A percentile compares a stretch with the other conserved stretches of the same genome.
These are phyloP conservation scores for Serendipita indica DNA, from an alignment of 768 basidiomycete genomes.

Conservation along the genomic window DNA sequence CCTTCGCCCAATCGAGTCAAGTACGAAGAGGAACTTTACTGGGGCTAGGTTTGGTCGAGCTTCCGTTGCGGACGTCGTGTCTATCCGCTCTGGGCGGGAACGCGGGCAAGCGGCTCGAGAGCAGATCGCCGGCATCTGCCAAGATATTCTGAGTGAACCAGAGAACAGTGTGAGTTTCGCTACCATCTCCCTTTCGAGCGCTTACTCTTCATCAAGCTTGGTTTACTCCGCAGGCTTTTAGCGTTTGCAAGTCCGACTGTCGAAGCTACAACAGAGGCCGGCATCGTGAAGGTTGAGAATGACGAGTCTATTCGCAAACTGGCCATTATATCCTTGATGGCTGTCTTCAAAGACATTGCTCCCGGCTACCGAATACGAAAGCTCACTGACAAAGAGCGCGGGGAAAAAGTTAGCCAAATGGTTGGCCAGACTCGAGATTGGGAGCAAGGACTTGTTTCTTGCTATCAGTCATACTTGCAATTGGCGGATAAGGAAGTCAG, in stretches of 20 bases:
- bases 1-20: slow-evolving; percentile 14
- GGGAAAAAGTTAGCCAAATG: slow-evolving; percentile 88
- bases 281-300: slow-evolving; percentile 34
- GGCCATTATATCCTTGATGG: slow-evolving; percentile 76
- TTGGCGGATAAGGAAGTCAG: slow-evolving; percentile 76
- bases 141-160: slow-evolving; percentile 87
- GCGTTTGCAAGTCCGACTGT: background rate
- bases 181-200: slow-evolving; percentile 10
- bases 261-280: background rate
- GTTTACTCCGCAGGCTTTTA: slow-evolving; percentile 74
- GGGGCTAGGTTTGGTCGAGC: slow-evolving; percentile 80
- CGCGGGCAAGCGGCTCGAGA: slow-evolving; percentile 73
- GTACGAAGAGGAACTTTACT: slow-evolving; percentile 46
- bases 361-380: slow-evolving; percentile 91
- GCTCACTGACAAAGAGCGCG: slow-evolving; percentile 78
- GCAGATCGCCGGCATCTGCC: slow-evolving; percentile 85
- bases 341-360: slow-evolving; percentile 91
- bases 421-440: slow-evolving; percentile 82
- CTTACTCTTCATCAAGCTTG: slow-evolving; percentile 33
- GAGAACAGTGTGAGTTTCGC: slow-evolving; percentile 75
- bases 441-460: slow-evolving; percentile 81
- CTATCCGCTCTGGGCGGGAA: slow-evolving; percentile 45
- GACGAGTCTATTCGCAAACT: slow-evolving; percentile 74
- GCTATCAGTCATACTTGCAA: slow-evolving; percentile 82
- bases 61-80: slow-evolving; percentile 58